phyloP scores from a whole-genome alignment of 768 basidiomycete genomes.

The Hericium erinaceus region DNA sequence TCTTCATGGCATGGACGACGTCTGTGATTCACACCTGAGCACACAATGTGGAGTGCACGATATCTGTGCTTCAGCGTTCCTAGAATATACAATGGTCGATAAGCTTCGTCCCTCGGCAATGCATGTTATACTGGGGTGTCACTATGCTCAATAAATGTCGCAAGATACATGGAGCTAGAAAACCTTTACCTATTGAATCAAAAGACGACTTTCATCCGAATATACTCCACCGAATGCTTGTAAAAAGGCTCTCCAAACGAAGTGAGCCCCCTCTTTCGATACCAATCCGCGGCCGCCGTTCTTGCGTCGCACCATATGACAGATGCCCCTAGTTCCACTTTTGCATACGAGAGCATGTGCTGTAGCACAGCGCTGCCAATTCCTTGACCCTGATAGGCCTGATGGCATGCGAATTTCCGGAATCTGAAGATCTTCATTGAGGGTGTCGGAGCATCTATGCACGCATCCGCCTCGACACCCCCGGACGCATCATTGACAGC shows the following conservation, averaged over 20 bases:
- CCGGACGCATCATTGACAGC: constrained; percentile 1
- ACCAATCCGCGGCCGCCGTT: constrained; percentile 36
- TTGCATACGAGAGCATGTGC: constrained; percentile 30
- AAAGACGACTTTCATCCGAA: constrained; percentile 37
- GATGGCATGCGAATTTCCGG: constrained; percentile 53
- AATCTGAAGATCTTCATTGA: constrained; percentile 31
- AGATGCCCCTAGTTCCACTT: constrained; percentile 29
- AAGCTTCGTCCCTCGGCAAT: no score
- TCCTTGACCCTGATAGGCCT: constrained; percentile 40
- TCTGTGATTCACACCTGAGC: no score
- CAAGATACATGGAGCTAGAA: not conserved
- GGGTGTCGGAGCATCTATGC: not conserved
- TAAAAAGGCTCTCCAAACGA: constrained; percentile 43
- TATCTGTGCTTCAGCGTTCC: no score
- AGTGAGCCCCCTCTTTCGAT: constrained; percentile 39
- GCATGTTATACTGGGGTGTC: no score
- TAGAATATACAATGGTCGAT: no score
- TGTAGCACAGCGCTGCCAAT: constrained; percentile 42
- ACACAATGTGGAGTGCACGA: no score
- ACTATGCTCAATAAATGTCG: no score
- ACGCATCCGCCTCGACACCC: not conserved
- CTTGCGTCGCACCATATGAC: constrained; percentile 55
- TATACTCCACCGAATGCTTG: constrained; percentile 47
- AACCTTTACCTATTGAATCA: not conserved
- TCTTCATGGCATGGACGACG: no score